A percentile compares a stretch with the other conserved stretches of the same genome.
These are phyloP conservation scores for Coelastrella sp. DNA, from an alignment of 139 green algal species.

Conservation along the genomic window DNA sequence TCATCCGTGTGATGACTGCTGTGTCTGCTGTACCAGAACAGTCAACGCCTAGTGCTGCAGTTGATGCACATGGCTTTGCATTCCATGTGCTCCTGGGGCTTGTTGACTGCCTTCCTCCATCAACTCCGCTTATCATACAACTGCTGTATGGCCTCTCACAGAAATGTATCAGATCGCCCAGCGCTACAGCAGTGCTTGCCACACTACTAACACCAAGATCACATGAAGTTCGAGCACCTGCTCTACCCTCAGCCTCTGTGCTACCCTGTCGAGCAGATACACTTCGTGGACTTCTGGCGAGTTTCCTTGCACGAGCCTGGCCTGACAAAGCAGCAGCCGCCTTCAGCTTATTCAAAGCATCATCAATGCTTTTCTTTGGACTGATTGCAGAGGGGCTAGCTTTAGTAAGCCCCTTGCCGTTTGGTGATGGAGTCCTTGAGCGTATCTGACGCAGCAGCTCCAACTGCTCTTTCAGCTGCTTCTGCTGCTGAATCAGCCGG, in stretches of 20 bases:
- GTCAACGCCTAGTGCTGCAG: too few relatives aligned
- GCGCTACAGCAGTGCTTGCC: background rate
- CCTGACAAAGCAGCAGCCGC: constrained; percentile 9
- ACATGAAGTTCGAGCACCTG: too few relatives aligned
- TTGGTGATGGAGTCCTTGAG: background rate
- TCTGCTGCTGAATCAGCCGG: background rate
- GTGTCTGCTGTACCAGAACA: too few relatives aligned
- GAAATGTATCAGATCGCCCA: background rate
- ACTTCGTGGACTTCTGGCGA: too few relatives aligned
- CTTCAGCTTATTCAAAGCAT: background rate
- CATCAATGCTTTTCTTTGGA: background rate
- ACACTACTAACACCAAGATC: too few relatives aligned
- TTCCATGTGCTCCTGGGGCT: background rate
- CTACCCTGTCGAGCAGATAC: too few relatives aligned
- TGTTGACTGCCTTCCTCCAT: background rate
- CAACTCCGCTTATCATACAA: too few relatives aligned
- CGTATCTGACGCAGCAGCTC: constrained; percentile 16
- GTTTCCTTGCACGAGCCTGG: background rate
- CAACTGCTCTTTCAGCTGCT: constrained; percentile 14
- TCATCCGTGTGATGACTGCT: too few relatives aligned
- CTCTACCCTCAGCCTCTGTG: too few relatives aligned
- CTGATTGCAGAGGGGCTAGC: background rate
- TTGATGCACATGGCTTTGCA: background rate
- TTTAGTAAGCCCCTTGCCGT: background rate
- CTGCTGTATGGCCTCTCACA: background rate